Evolutionary conservation across 345 rosid genomes (phyloP), one percentile per base, ranked within the genome.

Genomic region (Populus euphratica): DNA sequence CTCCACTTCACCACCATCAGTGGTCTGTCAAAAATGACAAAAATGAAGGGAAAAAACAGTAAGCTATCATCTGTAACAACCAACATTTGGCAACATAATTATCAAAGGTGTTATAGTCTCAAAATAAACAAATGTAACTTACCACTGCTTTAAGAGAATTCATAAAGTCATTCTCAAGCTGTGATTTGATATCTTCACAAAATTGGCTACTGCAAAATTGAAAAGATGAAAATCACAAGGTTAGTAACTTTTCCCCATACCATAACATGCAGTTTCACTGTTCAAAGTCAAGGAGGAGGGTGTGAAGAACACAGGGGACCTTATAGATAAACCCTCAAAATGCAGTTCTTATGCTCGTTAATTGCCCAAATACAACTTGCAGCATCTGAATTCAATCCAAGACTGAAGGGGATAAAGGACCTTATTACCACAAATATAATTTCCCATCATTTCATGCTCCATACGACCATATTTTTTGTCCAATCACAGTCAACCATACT

Each of bases 91-190:
- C 59, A 74, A 63, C 44, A 16, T 47, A 69, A 68, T 33, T 35
- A 68, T 63, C 41, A 52, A 18, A 18, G 59, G 59, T 6, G n/a
- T 52, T 18, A 52, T 18, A 52, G 59, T 52, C 7, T 18, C 59
- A 52, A 52, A 5, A 49, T 18, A 52, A 2, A 33, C 69, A 23
- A n/a, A 54, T 21, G 29, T 20, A 70, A 75, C 68, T 43, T 69
- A 89, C 97, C 91, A 90, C 97, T 76, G 91, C 81, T 49, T 90
- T 91, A 76, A 96, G 94, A 81, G 97, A 86, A 73, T 85, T 87
- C 86, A 85, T 77, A 73, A 93, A 96, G 81, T 93, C 98, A 83
- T 93, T 86, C 90, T 92, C 96, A 76, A 96, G 82, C 79, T 86
- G 92, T 9, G 84, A 81, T 54, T 83, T 87, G 79, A 96, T 88